Evolutionary conservation across 495 filamentous ascomycete species (phyloP), one percentile per base, ranked within the genome.

Genomic region (Annulohypoxylon stygium): DNA sequence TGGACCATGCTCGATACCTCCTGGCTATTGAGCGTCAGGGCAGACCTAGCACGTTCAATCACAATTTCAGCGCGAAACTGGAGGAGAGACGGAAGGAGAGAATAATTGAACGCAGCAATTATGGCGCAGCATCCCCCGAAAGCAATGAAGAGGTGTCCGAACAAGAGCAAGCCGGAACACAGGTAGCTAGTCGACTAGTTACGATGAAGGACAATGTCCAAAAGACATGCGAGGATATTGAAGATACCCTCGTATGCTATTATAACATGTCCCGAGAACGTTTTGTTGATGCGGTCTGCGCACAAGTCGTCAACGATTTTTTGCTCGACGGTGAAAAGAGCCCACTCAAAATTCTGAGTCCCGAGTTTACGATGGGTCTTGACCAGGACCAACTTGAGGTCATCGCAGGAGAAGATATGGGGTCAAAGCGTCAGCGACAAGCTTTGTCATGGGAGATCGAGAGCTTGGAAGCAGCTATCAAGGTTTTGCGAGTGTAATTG

Each of bases 191-290:
- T 3, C 30, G 30, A 6, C 30, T 30, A 30, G 5, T 6, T 30
- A 30, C 30, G 30, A 30, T 30, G 30, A 30, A 30, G 30, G 30
- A 30, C 30, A 30, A 30, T 30, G 30, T 30, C 5, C 30, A 30
- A 30, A 30, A 30, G 30, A 30, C 78, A 1, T 68, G 83, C 4
- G 77, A 83, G 39, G 83, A 88, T 1, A 81, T 90, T 3, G 87
- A 90, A 54, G 85, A 90, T 67, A 84, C 85, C 16, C 75, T 91
- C 10, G 51, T 83, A 47, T 76, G 84, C 1, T 91, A 91, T 73
- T 91, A 91, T 79, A 84, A 85, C 37, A 85, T 90, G 0, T 83
- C 87, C 0, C 75, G 71, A 14, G 84, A 84, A 53, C 78, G 86
- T 7, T 89, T 91, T 55, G 80, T 88, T 1, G 89, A 91, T 60